Base-by-base conservation (phyloP, 805 yeast species). In the Yamadazyma tumulicola region DNA sequence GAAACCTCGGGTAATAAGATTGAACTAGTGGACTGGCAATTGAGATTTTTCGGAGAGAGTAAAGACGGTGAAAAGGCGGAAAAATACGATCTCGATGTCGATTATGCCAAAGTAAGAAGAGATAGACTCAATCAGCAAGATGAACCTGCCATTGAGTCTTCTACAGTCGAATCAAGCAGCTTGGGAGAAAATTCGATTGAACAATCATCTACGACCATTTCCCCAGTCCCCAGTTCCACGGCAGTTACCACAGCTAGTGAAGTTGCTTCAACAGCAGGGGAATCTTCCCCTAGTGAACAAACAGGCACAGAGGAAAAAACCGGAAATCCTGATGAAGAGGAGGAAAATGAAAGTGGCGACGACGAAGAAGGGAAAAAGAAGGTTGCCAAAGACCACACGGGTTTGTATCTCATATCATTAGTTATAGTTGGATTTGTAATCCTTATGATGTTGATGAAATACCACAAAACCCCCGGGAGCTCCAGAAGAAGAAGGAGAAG, bases 11-110 rank as follows among this genome's bases (percentile, higher is more conserved):
- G 54, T 2, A 60, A 50, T 40, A 41, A 41, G 11, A 52, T 67
- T 26, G 37, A 41, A 1, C 68, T 93, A 26, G 60, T 72, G 28
- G 66, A 73, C 48, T 93, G 96, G 94, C 81, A 79, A 53, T 56
- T 93, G 52, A 75, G 78, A 28, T 62, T 89, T 10, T 93, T 85
- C 69, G 98, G 98, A 17, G 91, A 82, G 55, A 64, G 80, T 13
- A 69, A 67, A 26, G 89, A 85, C 57, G 71, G 79, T 1, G 49
- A 73, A 10, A 74, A 77, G 56, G 86, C 84, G 1, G 74, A 71
- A 48, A 60, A 69, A 29, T 82, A 63, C 51, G 75, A 76, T 26
- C 52, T 77, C 19, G 67, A 61, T 27, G 64, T 60, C 42, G 79
- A 74, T 48, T 74, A 75, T 41, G 67, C 68, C 7, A 46, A 48